Percentiles rank a stretch among this genome's conserved stretches.
These are phyloP conservation scores for Aspergillus sp. DNA, from an alignment of 2,329 filamentous ascomycete species.

Conservation along the genomic window DNA sequence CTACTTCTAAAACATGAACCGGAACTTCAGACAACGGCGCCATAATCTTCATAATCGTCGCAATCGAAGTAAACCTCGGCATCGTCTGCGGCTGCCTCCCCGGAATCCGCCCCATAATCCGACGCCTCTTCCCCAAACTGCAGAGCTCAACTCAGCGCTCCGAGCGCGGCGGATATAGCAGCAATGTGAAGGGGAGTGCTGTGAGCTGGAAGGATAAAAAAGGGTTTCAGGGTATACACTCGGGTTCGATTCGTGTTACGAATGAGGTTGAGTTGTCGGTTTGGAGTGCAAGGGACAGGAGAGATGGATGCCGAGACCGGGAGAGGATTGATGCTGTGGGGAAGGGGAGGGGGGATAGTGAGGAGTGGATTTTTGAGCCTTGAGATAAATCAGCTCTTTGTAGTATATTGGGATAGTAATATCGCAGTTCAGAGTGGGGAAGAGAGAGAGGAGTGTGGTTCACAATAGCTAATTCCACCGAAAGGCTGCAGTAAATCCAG, in stretches of 20 bases:
- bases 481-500: too few species aligned
- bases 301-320: background rate
- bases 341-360: constrained; percentile 8
- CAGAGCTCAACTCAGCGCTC: constrained; percentile 3
- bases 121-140: constrained; percentile 6
- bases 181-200: background rate
- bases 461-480: too few species aligned
- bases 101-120: constrained; percentile 7
- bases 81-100: constrained; percentile 8
- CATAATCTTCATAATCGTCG: constrained; percentile 10
- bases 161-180: background rate
- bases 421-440: background rate
- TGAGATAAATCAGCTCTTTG: background rate
- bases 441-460: too few species aligned
- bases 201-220: background rate
- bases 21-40: constrained; percentile 4
- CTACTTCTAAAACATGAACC: too few species aligned
- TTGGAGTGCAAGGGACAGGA: background rate
- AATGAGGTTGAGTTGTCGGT: constrained; percentile 12
- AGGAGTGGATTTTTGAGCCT: constrained; percentile 13
- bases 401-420: background rate
- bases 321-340: background rate
- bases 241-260: constrained; percentile 7
- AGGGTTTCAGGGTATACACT: background rate
- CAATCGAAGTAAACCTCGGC: constrained; percentile 7